phyloP scores from a whole-genome alignment of 2,329 filamentous ascomycete genomes.

The Sphaerulina musiva region DNA sequence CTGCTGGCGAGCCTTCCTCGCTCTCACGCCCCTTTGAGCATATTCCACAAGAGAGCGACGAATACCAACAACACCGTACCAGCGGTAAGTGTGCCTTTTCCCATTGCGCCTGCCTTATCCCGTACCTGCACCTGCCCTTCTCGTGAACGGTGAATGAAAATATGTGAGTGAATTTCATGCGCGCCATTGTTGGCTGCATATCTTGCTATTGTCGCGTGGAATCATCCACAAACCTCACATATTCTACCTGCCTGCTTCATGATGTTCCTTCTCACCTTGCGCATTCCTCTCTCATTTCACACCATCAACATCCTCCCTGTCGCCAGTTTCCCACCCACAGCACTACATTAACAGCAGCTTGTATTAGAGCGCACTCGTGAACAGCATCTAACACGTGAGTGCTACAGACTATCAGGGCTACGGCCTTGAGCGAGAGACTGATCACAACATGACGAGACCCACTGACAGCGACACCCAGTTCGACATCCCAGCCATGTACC shows the following conservation, averaged over 20 bases:
- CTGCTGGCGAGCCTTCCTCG: slow-evolving; percentile 21
- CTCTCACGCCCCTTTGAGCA: slow-evolving; percentile 20
- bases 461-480: slow-evolving; percentile 14
- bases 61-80: slow-evolving; percentile 10
- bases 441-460: slow-evolving; percentile 12
- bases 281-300: slow-evolving; percentile 1
- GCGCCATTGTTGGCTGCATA: not conserved
- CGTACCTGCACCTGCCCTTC: slow-evolving; percentile 3
- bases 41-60: slow-evolving; percentile 17
- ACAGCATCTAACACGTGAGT: slow-evolving; percentile 14
- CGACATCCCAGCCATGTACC: slow-evolving; percentile 28
- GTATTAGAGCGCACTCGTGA: slow-evolving; percentile 1
- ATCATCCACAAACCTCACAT: not conserved
- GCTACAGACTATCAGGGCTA: slow-evolving; percentile 17
- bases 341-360: not conserved
- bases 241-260: not conserved
- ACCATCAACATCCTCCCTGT: not conserved
- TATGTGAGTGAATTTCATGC: not conserved
- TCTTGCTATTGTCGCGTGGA: not conserved
- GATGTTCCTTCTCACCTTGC: not conserved
- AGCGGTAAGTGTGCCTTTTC: slow-evolving; percentile 16
- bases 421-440: slow-evolving; percentile 11
- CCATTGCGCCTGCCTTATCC: not conserved
- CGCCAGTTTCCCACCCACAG: not conserved
- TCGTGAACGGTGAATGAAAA: slow-evolving; percentile 3